These are phyloP conservation scores for Oryza brachyantha DNA, from an alignment of 176 grass and related monocot genomes.

Conservation along the genomic window DNA sequence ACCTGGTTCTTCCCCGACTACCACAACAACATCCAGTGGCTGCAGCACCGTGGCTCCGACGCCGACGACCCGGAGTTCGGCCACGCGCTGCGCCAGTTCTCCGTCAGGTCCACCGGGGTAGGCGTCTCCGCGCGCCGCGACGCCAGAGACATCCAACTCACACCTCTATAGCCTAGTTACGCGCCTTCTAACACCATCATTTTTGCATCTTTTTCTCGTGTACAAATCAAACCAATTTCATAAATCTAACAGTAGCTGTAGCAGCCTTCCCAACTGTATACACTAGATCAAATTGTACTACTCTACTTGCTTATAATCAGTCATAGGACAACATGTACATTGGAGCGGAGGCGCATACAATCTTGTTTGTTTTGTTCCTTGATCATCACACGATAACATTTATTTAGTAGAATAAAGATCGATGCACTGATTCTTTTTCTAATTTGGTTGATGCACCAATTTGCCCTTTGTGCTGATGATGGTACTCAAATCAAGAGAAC, in stretches of 20 bases:
- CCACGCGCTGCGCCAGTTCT: conserved; percentile 62
- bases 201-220: neutral
- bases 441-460: neutral
- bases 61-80: conserved; percentile 50
- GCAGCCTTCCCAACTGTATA: neutral
- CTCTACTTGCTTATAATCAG: neutral
- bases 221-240: neutral
- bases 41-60: conserved; percentile 31
- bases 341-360: neutral
- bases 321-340: conserved; percentile 14
- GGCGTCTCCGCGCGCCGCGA: conserved; percentile 77
- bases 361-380: neutral
- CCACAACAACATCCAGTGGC: conserved; percentile 77
- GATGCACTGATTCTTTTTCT: neutral
- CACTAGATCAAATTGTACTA: neutral
- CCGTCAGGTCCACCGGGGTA: conserved; percentile 63
- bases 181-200: neutral
- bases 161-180: no score
- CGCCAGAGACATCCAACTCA: conserved; percentile 34
- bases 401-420: neutral
- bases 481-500: neutral
- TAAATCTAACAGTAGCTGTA: neutral
- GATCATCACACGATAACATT: neutral
- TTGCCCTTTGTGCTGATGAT: neutral
- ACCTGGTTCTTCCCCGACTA: conserved; percentile 74